Evolutionary conservation across 2,329 filamentous ascomycete genomes (phyloP).

Genomic region (Hortaea sp.): DNA sequence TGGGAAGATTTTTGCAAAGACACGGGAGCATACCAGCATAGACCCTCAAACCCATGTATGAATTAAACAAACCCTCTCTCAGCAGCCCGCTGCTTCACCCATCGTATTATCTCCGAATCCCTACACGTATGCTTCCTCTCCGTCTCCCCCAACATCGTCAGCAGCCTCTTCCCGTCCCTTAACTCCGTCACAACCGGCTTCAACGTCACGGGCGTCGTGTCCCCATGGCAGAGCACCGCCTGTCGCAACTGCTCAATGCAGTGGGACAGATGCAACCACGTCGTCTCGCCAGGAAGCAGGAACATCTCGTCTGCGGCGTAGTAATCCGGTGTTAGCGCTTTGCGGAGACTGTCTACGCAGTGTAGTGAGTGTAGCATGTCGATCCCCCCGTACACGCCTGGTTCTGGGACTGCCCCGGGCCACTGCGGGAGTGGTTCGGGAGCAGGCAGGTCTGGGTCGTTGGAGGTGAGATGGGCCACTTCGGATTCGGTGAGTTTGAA

Average conservation of each 20-base stretch:
- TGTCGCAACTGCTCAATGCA: conserved; percentile 9
- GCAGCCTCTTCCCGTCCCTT: not conserved
- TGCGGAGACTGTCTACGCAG: conserved; percentile 6
- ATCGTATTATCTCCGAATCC: conserved; percentile 2
- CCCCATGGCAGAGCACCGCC: conserved; percentile 8
- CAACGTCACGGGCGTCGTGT: conserved; percentile 7
- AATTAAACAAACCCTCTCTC: not conserved
- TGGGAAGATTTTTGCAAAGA: too few species aligned
- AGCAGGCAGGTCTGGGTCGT: not conserved
- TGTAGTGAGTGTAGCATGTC: conserved; percentile 7
- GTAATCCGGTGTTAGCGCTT: conserved; percentile 1
- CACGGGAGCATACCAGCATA: too few species aligned
- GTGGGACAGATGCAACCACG: conserved; percentile 6
- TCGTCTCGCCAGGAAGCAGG: not conserved
- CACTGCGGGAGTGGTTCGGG: not conserved
- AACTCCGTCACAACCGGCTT: conserved; percentile 1
- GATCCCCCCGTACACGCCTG: not conserved
- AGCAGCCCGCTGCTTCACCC: not conserved
- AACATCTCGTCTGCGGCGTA: not conserved
- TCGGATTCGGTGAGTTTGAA: not conserved
- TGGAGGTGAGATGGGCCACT: not conserved
- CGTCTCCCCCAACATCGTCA: conserved; percentile 7
- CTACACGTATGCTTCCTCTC: conserved; percentile 7
- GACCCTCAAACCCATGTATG: too few species aligned
- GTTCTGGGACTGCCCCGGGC: not conserved